These are phyloP conservation scores for Beauveria scarabaeidicola DNA, from an alignment of 2,329 filamentous ascomycete genomes.

Conservation along the genomic window DNA sequence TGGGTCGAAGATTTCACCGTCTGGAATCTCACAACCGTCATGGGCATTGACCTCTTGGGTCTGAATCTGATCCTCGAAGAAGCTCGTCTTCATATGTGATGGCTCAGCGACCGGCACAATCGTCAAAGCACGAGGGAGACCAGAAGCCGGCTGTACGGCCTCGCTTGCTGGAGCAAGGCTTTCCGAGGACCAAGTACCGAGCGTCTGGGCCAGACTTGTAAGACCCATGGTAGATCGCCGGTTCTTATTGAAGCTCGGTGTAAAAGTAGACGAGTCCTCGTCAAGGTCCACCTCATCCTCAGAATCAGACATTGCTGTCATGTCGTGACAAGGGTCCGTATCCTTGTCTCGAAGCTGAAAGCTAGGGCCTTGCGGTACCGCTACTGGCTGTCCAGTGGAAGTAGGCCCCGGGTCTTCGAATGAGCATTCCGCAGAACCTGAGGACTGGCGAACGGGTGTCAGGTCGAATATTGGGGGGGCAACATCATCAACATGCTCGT, in stretches of 20 bases:
- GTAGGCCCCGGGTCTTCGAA: not conserved
- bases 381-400: slow-evolving; percentile 11
- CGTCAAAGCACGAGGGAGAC: not conserved
- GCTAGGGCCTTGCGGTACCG: slow-evolving; percentile 17
- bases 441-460: not conserved
- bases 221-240: slow-evolving; percentile 40
- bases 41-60: slow-evolving; percentile 15
- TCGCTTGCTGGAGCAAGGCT: slow-evolving; percentile 38
- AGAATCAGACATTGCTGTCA: slow-evolving; percentile 38
- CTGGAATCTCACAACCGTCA: slow-evolving; percentile 18
- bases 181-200: slow-evolving; percentile 54
- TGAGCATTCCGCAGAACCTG: not conserved
- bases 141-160: not conserved
- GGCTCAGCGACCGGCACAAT: slow-evolving; percentile 19
- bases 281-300: slow-evolving; percentile 39
- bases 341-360: slow-evolving; percentile 40
- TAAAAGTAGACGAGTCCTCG: slow-evolving; percentile 28
- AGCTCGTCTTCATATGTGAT: slow-evolving; percentile 38
- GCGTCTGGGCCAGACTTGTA: slow-evolving; percentile 53
- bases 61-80: slow-evolving; percentile 56
- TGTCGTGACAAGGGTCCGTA: slow-evolving; percentile 32
- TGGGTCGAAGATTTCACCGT: slow-evolving; percentile 22
- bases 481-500: not conserved
- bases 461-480: not conserved
- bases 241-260: slow-evolving; percentile 30